These are phyloP conservation scores for Aspergillus fumigatus DNA, from an alignment of 2,329 filamentous ascomycete genomes.

Conservation along the genomic window DNA sequence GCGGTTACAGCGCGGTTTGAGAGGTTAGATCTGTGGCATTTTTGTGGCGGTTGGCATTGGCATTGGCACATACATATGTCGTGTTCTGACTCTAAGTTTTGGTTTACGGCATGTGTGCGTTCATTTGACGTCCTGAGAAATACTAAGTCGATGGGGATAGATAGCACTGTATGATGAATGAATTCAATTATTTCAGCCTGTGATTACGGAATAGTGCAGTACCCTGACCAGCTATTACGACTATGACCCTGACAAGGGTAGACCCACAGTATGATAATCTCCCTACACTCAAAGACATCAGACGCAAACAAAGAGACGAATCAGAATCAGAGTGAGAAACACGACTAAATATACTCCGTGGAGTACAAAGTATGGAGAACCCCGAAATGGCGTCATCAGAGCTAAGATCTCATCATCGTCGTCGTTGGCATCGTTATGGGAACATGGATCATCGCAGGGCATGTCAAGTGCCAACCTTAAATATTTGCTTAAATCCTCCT, in stretches of 20 bases:
- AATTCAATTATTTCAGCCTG: background rate
- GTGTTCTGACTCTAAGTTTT: background rate
- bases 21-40: background rate
- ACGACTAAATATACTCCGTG: background rate
- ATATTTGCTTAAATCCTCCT: slow-evolving; percentile 1
- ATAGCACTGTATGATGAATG: background rate
- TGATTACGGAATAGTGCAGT: background rate
- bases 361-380: background rate
- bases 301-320: background rate
- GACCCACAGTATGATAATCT: slow-evolving; percentile 1
- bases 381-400: slow-evolving; percentile 23
- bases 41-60: background rate
- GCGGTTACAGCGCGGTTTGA: slow-evolving; percentile 91
- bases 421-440: background rate
- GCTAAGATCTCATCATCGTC: slow-evolving; percentile 25
- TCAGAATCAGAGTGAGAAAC: background rate
- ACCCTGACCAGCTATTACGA: background rate
- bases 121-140: background rate
- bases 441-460: background rate
- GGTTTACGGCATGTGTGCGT: background rate
- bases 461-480: background rate
- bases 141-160: background rate
- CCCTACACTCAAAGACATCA: slow-evolving; percentile 8
- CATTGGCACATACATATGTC: too few relatives aligned
- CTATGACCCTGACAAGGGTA: too few relatives aligned